Conservation (phyloP, 129 eudicot genomes). For the Saposhnikovia divaricata region DNA sequence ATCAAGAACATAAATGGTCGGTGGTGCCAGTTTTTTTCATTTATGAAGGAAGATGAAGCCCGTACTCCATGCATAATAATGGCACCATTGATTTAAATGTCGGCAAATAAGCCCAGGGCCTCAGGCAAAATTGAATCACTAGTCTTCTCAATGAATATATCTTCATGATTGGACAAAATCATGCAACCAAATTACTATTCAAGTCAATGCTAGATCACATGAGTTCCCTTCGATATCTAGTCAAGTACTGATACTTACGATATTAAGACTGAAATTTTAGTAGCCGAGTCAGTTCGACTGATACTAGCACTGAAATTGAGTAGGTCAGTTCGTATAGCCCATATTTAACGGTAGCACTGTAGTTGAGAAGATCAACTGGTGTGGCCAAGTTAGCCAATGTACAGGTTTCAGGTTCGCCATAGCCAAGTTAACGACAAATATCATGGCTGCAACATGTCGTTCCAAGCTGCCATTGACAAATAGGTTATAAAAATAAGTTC, state of each 20-base stretch:
- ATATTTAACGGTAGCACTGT: no score
- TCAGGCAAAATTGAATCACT: background rate
- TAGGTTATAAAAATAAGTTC: background rate
- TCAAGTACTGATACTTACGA: no score
- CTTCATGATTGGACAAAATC: background rate
- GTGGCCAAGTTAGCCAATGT: no score
- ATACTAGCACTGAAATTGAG: no score
- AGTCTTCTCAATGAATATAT: background rate
- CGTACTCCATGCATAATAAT: background rate
- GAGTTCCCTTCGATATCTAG: no score
- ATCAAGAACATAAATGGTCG: background rate
- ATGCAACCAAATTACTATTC: background rate
- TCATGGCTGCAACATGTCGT: no score
- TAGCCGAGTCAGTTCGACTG: no score
- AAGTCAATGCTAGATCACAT: background rate
- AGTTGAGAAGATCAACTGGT: no score
- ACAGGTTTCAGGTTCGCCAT: no score
- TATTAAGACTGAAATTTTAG: no score
- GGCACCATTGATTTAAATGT: background rate
- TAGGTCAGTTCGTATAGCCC: no score
- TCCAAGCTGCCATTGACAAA: background rate
- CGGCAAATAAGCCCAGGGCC: background rate
- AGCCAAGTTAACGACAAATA: no score
- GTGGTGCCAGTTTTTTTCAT: background rate
- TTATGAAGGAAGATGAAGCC: background rate